A percentile compares a stretch with the other conserved stretches of the same genome.
Conservation (phyloP, 2,329 filamentous ascomycete genomes). For the Aspergillus eucalypticola region DNA sequence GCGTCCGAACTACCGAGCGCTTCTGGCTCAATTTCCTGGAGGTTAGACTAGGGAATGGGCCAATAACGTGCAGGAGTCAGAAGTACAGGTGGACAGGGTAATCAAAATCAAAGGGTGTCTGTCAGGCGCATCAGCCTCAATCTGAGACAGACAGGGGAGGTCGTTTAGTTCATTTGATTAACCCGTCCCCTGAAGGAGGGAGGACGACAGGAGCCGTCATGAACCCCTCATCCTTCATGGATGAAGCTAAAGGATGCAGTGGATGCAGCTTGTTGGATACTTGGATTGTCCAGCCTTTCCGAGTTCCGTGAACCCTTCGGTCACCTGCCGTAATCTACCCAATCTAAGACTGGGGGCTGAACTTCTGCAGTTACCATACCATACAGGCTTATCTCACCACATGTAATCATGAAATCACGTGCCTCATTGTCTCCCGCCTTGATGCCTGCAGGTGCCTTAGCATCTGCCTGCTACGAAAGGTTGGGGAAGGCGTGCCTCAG, state of each 20-base stretch:
- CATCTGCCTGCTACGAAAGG: neutral
- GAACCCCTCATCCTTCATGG: neutral
- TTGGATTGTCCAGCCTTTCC: neutral
- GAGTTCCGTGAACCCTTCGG: neutral
- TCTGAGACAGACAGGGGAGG: constrained; percentile 5
- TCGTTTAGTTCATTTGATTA: neutral
- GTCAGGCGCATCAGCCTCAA: constrained; percentile 4
- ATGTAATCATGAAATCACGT: neutral
- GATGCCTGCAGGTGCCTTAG: constrained; percentile 11
- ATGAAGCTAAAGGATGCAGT: neutral
- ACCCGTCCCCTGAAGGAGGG: neutral
- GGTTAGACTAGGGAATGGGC: neutral
- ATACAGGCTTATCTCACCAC: neutral
- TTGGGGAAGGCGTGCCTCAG: constrained; percentile 4
- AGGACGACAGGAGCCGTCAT: neutral
- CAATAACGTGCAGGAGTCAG: neutral
- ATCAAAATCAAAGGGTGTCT: neutral
- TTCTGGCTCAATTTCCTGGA: neutral
- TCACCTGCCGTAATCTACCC: neutral
- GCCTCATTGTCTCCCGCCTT: constrained; percentile 1
- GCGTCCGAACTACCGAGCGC: neutral
- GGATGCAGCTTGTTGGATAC: neutral
- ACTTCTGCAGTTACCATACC: neutral
- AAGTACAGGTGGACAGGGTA: neutral
- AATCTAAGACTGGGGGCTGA: neutral